Evolutionary conservation across 495 filamentous ascomycete genomes (phyloP).

Genomic region (Hypomontagnella submonticulosa): DNA sequence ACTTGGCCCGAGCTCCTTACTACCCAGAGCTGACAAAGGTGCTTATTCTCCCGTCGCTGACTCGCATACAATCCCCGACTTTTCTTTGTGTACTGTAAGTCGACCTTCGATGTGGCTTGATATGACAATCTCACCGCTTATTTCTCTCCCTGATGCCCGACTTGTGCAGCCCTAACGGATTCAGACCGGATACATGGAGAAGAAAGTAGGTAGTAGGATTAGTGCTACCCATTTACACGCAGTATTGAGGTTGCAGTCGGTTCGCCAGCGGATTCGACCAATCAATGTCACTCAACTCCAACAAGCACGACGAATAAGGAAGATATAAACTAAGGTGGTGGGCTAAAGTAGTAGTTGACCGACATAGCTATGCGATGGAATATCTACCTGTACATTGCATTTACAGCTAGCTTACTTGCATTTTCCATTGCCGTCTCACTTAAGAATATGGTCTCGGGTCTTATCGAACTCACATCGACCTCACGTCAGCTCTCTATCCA

Average conservation of each 20-base stretch:
- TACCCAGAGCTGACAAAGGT: slow-evolving; percentile 8
- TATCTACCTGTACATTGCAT: slow-evolving; percentile 9
- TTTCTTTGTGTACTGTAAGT: slow-evolving; percentile 34
- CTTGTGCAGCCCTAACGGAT: background rate
- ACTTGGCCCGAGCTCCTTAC: slow-evolving; percentile 30
- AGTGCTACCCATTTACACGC: no score
- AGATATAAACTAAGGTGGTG: slow-evolving; percentile 12
- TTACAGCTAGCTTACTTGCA: slow-evolving; percentile 21
- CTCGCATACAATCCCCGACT: slow-evolving; percentile 6
- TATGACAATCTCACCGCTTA: slow-evolving; percentile 34
- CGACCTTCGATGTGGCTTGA: slow-evolving; percentile 1
- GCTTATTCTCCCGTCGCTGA: slow-evolving; percentile 31
- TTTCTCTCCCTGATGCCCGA: slow-evolving; percentile 1
- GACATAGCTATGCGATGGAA: background rate
- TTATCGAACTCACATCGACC: background rate
- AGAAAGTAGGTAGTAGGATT: background rate
- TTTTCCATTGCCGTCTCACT: slow-evolving; percentile 22
- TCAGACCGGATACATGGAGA: background rate
- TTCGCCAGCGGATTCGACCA: no score
- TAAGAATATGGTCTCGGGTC: slow-evolving; percentile 1
- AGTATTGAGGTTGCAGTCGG: no score
- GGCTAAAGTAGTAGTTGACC: background rate
- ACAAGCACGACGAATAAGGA: background rate
- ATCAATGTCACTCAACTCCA: no score
- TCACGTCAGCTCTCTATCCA: slow-evolving; percentile 20